phyloP scores from a whole-genome alignment of 164 flowering plant genomes.

The Piper longum region DNA sequence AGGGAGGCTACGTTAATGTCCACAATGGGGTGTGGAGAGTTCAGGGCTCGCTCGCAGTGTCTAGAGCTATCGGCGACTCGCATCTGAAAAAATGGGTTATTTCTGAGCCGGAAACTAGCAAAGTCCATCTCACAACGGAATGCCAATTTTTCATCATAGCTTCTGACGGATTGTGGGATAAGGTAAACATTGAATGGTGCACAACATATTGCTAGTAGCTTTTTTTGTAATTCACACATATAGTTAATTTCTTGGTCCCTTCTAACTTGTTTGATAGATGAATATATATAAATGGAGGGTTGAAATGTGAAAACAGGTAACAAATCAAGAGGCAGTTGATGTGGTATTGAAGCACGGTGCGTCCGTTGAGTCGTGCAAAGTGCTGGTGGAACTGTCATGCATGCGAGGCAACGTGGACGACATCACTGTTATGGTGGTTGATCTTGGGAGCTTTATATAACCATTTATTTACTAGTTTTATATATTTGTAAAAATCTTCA shows the following conservation, averaged over 20 bases:
- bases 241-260: background rate
- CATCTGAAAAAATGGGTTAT: constrained; percentile 40
- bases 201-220: background rate
- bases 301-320: constrained; percentile 18
- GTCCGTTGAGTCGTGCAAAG: constrained; percentile 25
- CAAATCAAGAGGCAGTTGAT: constrained; percentile 47
- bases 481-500: too few species aligned
- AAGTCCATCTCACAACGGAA: constrained; percentile 19
- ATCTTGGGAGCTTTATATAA: constrained; percentile 16
- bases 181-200: constrained; percentile 17
- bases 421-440: constrained; percentile 36
- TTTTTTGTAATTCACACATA: background rate
- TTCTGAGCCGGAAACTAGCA: constrained; percentile 34
- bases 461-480: too few species aligned
- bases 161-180: constrained; percentile 62
- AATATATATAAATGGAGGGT: too few species aligned
- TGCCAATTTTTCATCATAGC: constrained; percentile 43
- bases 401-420: constrained; percentile 41
- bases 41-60: constrained; percentile 45
- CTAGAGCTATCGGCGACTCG: constrained; percentile 45
- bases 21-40: constrained; percentile 42
- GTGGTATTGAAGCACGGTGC: constrained; percentile 12
- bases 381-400: constrained; percentile 31
- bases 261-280: background rate
- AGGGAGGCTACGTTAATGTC: constrained; percentile 41